Percentiles rank a stretch among this genome's conserved stretches.
These are phyloP conservation scores for Sclerotinia glacialis DNA, from an alignment of 2,329 filamentous ascomycete genomes.

Conservation along the genomic window DNA sequence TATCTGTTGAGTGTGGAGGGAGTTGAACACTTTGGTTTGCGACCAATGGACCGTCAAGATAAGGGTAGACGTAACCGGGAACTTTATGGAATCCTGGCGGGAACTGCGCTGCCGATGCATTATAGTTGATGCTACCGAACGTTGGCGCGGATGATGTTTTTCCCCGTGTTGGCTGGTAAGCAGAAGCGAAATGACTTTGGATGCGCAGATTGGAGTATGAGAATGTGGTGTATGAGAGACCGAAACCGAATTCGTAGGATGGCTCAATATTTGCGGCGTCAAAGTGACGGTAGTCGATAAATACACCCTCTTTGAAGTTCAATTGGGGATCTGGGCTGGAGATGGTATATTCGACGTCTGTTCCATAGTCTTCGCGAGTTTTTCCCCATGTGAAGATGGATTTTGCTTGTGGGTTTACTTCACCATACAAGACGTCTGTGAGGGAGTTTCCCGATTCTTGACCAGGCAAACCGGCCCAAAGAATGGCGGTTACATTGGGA, in stretches of 20 bases:
- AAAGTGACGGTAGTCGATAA: conserved; percentile 79
- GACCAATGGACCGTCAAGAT: conserved; percentile 47
- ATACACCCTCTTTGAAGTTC: conserved; percentile 72
- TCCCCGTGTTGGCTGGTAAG: conserved; percentile 54
- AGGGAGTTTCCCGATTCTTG: conserved; percentile 81
- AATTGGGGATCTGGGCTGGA: conserved; percentile 58
- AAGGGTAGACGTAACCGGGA: conserved; percentile 53
- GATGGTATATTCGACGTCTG: conserved; percentile 43
- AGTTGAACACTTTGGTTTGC: conserved; percentile 28
- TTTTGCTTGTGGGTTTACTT: conserved; percentile 71
- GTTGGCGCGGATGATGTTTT: conserved; percentile 61
- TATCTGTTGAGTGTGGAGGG: conserved; percentile 45
- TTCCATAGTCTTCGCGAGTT: conserved; percentile 43
- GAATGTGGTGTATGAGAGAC: conserved; percentile 77
- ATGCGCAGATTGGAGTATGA: conserved; percentile 63
- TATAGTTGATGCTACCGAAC: conserved; percentile 59
- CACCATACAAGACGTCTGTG: conserved; percentile 76
- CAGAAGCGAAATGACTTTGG: conserved; percentile 29
- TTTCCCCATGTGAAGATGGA: conserved; percentile 78
- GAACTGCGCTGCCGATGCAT: conserved; percentile 64
- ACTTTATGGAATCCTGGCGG: conserved; percentile 52
- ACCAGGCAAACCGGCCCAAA: conserved; percentile 82
- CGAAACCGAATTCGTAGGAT: conserved; percentile 77
- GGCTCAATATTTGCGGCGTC: conserved; percentile 62
- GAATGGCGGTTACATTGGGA: conserved; percentile 77